Conservation (phyloP, 768 basidiomycete species). For the Fomitopsis pulvina region DNA sequence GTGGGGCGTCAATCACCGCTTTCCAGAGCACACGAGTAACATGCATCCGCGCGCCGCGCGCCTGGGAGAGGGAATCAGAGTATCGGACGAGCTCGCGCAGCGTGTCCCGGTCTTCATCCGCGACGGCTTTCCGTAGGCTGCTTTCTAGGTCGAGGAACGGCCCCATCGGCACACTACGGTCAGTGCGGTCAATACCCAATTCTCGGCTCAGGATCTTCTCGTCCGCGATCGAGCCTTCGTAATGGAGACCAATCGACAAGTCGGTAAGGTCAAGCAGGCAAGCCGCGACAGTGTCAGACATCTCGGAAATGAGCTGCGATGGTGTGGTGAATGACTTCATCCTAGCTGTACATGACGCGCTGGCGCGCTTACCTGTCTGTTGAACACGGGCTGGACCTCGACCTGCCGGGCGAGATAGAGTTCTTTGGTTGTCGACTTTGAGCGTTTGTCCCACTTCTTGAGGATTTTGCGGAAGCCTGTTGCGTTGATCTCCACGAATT, state of each 20-base stretch:
- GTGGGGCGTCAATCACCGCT: constrained; percentile 74
- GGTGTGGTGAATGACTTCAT: background rate
- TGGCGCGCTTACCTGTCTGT: constrained; percentile 65
- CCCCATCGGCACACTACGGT: constrained; percentile 44
- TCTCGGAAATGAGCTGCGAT: constrained; percentile 81
- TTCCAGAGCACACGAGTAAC: constrained; percentile 95
- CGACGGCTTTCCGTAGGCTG: constrained; percentile 75
- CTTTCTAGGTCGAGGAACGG: constrained; percentile 87
- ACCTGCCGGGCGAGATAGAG: constrained; percentile 94
- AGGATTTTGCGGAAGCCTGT: constrained; percentile 95
- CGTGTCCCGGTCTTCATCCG: constrained; percentile 48
- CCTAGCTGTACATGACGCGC: background rate
- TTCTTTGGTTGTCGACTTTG: constrained; percentile 93
- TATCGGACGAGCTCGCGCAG: constrained; percentile 66
- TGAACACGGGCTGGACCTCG: constrained; percentile 98
- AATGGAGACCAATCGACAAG: constrained; percentile 64
- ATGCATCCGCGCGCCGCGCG: constrained; percentile 53
- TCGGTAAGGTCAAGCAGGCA: constrained; percentile 78
- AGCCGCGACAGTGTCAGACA: constrained; percentile 86
- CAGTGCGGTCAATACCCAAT: constrained; percentile 50
- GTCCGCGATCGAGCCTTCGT: constrained; percentile 72
- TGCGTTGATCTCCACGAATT: constrained; percentile 97
- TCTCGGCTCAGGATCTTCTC: constrained; percentile 67
- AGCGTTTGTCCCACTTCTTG: constrained; percentile 98
- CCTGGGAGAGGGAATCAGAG: constrained; percentile 59